Percentiles rank a stretch among this genome's conserved stretches.
Conservation (phyloP, 768 basidiomycete genomes). For the Lactarius quietus region DNA sequence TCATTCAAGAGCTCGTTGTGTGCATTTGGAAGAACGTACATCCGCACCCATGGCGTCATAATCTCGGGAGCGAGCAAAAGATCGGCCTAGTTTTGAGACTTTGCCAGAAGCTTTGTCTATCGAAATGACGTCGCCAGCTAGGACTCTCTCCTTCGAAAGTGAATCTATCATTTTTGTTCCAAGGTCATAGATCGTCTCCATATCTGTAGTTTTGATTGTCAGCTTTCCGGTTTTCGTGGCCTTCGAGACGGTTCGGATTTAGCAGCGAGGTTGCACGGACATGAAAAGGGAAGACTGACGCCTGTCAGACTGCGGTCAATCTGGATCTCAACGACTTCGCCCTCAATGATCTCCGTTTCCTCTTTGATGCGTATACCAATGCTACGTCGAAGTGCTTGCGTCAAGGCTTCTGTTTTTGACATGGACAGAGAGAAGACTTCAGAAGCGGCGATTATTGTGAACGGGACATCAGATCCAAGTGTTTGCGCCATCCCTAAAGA, state of each 20-base stretch:
- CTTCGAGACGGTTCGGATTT: conserved; percentile 38
- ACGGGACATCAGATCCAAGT: conserved; percentile 90
- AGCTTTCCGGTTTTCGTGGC: conserved; percentile 97
- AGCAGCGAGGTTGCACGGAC: not conserved
- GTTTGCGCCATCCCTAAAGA: conserved; percentile 89
- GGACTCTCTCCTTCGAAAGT: conserved; percentile 93
- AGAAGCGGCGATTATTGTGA: conserved; percentile 96
- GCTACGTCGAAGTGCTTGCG: conserved; percentile 91
- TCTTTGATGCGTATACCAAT: conserved; percentile 98
- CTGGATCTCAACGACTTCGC: conserved; percentile 98
- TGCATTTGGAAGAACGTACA: conserved; percentile 46
- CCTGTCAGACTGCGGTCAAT: conserved; percentile 97
- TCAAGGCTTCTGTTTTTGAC: conserved; percentile 98
- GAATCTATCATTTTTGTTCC: conserved; percentile 99
- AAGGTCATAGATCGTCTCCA: conserved; percentile 99
- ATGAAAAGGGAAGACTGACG: conserved; percentile 43
- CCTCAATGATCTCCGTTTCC: conserved; percentile 95
- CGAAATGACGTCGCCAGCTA: conserved; percentile 90
- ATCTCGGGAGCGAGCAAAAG: conserved; percentile 94
- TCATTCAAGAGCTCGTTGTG: conserved; percentile 1
- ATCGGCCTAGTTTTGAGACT: conserved; percentile 92
- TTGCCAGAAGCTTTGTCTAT: conserved; percentile 98
- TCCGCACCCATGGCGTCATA: conserved; percentile 99
- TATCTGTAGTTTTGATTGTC: conserved; percentile 97
- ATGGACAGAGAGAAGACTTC: conserved; percentile 98